Evolutionary conservation across 176 grass and related monocot species (phyloP), one percentile per base, ranked within the genome.

Genomic region (Paspalum vaginatum): DNA sequence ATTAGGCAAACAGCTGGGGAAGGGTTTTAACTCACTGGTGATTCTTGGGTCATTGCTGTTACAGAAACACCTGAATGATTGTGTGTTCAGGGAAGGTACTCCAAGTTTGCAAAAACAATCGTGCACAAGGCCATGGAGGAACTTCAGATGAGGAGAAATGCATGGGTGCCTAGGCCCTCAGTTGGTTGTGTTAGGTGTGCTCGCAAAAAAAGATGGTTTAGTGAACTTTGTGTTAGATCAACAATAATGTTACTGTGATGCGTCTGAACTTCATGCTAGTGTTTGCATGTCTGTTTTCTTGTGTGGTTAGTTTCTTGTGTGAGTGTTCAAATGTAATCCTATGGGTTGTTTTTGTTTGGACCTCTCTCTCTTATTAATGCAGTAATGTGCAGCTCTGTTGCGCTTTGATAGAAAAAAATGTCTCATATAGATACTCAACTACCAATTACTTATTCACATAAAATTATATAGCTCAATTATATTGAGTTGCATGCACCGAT

Each of bases 21-120:
- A 62, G 2, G 44, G 6, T n/a, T 69, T 69, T 16, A 69, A 24
- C 21, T 69, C n/a, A 15, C 5, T 47, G 47, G n/a, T 24, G 42
- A 68, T 47, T 69, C n/a, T 68, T 15, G n/a, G 21, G n/a, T n/a
- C n/a, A 69, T 25, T 6, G 43, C 66, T 69, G 66, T 47, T 25
- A 46, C 18, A n/a, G 20, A 46, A 68, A 68, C 41, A 68, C 42
- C 14, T 6, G 42, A 46, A 22, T 5, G 1, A 46, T 68, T 24
- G 42, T 7, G 20, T 45, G 1, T 44, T 43, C 20, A 22, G 3
- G 45, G 2, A 10, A 68, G 20, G 65, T 45, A 24, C 41, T 68
- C 41, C 20, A 68, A 20, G 66, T 5, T 47, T 47, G 64, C 39
- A 68, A 68, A n/a, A 9, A n/a, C 2, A 57, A 46, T 3, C 5